A percentile compares a stretch with the other conserved stretches of the same genome.
These are phyloP conservation scores for Ophiostoma sp. DNA, from an alignment of 2,329 filamentous ascomycete species.

Conservation along the genomic window DNA sequence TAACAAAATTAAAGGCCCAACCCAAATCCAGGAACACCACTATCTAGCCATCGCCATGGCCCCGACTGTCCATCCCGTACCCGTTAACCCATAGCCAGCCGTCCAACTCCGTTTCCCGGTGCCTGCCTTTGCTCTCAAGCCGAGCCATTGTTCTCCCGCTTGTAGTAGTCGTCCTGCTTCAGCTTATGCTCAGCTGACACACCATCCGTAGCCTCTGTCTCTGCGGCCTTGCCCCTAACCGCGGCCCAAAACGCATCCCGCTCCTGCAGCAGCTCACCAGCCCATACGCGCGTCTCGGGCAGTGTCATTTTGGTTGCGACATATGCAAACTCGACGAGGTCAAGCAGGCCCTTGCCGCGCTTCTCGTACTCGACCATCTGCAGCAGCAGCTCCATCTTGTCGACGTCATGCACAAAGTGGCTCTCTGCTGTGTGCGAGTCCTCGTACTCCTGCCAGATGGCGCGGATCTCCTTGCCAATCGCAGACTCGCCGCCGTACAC, in stretches of 20 bases:
- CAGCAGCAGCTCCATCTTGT: conserved; percentile 90
- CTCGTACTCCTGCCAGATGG: conserved; percentile 94
- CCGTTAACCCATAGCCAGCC: not conserved
- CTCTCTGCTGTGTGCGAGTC: conserved; percentile 77
- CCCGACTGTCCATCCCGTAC: not conserved
- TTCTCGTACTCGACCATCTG: conserved; percentile 98
- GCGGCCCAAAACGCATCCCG: conserved; percentile 36
- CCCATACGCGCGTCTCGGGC: conserved; percentile 76
- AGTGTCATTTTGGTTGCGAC: conserved; percentile 69
- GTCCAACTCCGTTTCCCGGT: not conserved
- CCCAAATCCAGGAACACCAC: not conserved
- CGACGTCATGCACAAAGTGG: conserved; percentile 89
- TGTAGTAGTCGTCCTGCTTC: conserved; percentile 21
- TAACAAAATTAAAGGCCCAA: not conserved
- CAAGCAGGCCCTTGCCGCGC: conserved; percentile 54
- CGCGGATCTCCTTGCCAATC: conserved; percentile 64
- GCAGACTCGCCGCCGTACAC: conserved; percentile 58
- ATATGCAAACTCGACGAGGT: conserved; percentile 80
- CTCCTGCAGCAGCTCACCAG: conserved; percentile 64
- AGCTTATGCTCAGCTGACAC: conserved; percentile 11
- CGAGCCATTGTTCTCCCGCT: not conserved
- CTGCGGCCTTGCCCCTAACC: not conserved
- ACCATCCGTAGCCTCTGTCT: not conserved
- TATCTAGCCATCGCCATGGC: not conserved
- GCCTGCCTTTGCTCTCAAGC: not conserved